Base-by-base conservation (phyloP, 805 yeast species). In the Pichia kluyveri region DNA sequence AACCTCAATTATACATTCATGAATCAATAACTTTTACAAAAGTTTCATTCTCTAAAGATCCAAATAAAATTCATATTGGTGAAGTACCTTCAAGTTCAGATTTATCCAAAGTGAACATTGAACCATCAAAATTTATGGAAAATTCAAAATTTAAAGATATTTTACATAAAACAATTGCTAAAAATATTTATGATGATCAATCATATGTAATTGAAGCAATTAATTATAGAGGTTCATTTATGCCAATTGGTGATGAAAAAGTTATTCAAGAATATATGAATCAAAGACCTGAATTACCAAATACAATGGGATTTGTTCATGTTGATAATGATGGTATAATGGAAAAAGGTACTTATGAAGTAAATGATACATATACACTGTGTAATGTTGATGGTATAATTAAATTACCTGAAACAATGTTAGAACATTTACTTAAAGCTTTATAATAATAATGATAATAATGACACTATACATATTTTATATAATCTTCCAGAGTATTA, bases 231-330 rank as follows among this genome's bases (percentile, higher is more conserved):
- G 68, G 68, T 19, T 66, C 74, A 0, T 80, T 66, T 60, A 77
- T 83, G 82, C 87, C 89, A 8, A 75, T 86, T 41, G 82, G 77
- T 54, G 95, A 86, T 60, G 70, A 82, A 51, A 70, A 93, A 50
- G 76, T 72, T 42, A 72, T 78, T 1, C 88, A 91, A 1, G 67
- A 74, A 23, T 77, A 75, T 51, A 34, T 70, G 93, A 54, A 75
- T 73, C 64, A 61, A 47, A 50, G 60, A 14, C 87, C 91, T 1
- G 84, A 81, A 19, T 75, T 83, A 9, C 86, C 83, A 51, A 84
- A 83, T 55, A 78, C 80, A 2, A 69, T 79, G 45, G 95, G 95
- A 1, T 83, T 81, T 56, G 80, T 85, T 10, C 72, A 73, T 52
- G 83, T 86, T 3, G 75, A 75, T 52, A 62, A 52, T 1, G 59